Percentiles rank a stretch among this genome's conserved stretches.
Evolutionary conservation across 306 rosid genomes (phyloP).

Genomic region (Pyrus communis): DNA sequence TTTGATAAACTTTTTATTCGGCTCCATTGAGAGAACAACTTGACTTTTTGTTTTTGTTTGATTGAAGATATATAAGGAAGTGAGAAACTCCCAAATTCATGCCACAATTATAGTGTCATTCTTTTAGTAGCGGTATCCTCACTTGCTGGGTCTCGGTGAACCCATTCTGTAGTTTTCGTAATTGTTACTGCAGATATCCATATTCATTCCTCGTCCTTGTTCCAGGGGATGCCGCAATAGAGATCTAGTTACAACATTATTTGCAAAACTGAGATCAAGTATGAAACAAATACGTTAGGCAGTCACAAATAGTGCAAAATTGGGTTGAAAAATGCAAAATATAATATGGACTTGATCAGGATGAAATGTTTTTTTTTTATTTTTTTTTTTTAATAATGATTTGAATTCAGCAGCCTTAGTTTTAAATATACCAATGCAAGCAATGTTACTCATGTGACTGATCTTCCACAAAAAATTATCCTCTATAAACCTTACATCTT

Average conservation of each 20-base stretch:
- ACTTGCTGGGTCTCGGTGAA: neutral
- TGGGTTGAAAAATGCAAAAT: too few species aligned
- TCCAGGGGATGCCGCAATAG: neutral
- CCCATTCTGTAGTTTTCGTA: neutral
- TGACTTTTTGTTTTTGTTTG: neutral
- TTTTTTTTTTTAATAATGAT: neutral
- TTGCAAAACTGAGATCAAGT: too few species aligned
- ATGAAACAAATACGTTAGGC: too few species aligned
- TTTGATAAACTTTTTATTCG: neutral
- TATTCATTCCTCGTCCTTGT: too few species aligned
- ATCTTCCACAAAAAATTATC: too few species aligned
- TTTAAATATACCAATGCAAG: neutral
- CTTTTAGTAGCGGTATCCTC: neutral
- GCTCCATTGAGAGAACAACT: neutral
- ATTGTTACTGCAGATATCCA: neutral
- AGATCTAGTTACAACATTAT: too few species aligned
- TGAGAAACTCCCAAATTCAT: neutral
- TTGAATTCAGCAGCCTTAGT: neutral
- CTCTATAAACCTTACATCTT: neutral
- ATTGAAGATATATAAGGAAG: neutral
- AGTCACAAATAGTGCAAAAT: too few species aligned
- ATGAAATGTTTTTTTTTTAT: neutral
- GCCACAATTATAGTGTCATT: neutral
- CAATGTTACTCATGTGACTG: neutral
- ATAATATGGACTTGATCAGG: neutral